Evolutionary conservation across 73 alveolate species (phyloP).

Genomic region (Effrenium voratum): DNA sequence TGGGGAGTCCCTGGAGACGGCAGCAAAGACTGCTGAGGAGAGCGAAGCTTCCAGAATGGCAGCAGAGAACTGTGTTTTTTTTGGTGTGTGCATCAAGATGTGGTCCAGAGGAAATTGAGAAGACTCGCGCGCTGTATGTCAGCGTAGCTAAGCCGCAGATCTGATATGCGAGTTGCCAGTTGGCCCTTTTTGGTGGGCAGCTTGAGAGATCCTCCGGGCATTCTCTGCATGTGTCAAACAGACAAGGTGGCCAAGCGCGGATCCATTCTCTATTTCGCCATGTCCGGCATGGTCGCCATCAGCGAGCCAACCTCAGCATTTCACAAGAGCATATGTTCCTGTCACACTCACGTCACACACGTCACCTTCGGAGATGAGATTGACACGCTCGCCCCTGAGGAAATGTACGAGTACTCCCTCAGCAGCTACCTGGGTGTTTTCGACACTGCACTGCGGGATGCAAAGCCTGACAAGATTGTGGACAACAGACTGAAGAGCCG

Average conservation of each 20-base stretch:
- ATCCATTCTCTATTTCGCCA: constrained; percentile 99
- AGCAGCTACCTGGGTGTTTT: constrained; percentile 99
- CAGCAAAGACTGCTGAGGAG: constrained; percentile 99
- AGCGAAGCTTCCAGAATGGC: constrained; percentile 97
- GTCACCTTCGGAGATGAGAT: not conserved
- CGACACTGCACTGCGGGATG: constrained; percentile 99
- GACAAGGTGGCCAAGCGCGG: constrained; percentile 99
- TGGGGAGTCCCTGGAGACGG: constrained; percentile 98
- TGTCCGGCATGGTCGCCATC: constrained; percentile 99
- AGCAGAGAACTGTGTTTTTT: not conserved
- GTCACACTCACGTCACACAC: not conserved
- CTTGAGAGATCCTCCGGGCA: too few species aligned
- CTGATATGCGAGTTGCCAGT: too few species aligned
- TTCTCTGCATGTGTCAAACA: too few species aligned
- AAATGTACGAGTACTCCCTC: constrained; percentile 99
- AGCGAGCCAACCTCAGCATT: constrained; percentile 3
- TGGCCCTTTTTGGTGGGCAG: too few species aligned
- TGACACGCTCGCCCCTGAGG: not conserved
- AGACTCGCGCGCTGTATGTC: constrained; percentile 44
- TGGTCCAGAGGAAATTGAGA: constrained; percentile 27
- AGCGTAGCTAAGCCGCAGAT: constrained; percentile 25
- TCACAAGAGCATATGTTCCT: not conserved
- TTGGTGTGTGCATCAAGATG: not conserved
- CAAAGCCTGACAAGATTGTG: constrained; percentile 96
- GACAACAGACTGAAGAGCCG: constrained; percentile 82